phyloP scores from a whole-genome alignment of 2,329 filamentous ascomycete species.

The Hortaea werneckii region DNA sequence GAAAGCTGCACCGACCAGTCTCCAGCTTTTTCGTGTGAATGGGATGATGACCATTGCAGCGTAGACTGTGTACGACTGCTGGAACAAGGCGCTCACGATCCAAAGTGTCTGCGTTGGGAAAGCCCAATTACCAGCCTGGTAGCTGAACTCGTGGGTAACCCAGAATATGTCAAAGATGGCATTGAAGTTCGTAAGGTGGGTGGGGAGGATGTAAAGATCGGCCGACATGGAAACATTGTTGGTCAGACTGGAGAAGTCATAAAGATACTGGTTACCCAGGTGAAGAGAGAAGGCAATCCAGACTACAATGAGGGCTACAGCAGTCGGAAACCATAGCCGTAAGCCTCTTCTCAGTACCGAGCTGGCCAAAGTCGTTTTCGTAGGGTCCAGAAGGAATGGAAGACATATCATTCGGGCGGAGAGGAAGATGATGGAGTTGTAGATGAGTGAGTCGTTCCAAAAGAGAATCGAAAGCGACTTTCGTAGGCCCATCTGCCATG shows the following conservation, averaged over 20 bases:
- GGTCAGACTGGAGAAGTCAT: constrained; percentile 25
- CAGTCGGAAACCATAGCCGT: constrained; percentile 33
- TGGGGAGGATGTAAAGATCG: constrained; percentile 28
- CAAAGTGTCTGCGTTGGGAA: constrained; percentile 37
- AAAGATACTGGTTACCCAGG: constrained; percentile 21
- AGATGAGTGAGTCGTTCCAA: constrained; percentile 37
- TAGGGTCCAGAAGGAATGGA: constrained; percentile 16
- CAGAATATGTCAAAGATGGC: constrained; percentile 38
- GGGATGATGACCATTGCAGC: constrained; percentile 38
- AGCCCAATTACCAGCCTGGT: constrained; percentile 30
- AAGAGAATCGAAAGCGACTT: constrained; percentile 36
- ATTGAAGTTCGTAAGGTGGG: constrained; percentile 37
- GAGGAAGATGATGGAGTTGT: constrained; percentile 35
- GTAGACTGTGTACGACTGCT: constrained; percentile 39
- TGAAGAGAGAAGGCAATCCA: constrained; percentile 25
- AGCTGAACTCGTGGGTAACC: constrained; percentile 27
- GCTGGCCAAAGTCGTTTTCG: constrained; percentile 26
- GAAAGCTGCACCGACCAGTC: constrained; percentile 27
- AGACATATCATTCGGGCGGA: constrained; percentile 31
- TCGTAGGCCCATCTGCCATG: constrained; percentile 30
- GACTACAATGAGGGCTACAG: constrained; percentile 29
- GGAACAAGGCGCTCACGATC: constrained; percentile 33
- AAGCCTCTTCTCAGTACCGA: constrained; percentile 32
- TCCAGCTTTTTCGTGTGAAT: constrained; percentile 31
- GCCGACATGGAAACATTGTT: constrained; percentile 21